Base-by-base conservation (phyloP, 805 yeast species). In the Kodamaea nitidulidarum region DNA sequence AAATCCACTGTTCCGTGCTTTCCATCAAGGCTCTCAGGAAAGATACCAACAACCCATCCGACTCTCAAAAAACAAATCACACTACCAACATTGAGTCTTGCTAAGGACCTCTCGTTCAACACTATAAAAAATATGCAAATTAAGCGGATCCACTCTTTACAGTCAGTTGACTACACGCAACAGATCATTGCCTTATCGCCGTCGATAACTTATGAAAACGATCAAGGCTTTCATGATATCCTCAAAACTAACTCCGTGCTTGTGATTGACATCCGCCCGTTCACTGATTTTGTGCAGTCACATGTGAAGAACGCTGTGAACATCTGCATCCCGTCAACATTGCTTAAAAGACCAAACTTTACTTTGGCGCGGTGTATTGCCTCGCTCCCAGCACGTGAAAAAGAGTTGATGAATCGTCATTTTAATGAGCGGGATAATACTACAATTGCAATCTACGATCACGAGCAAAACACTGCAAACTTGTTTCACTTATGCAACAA, bases 251-350 rank as follows among this genome's bases (percentile, higher is more conserved):
- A 33, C 26, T 45, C 39, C 7, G 36, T 31, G 17, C 48, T 86
- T n/a, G 51, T 84, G 2, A 64, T 88, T 11, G 98, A 90, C 56
- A 81, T 84, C 8, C 67, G 98, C 40, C 86, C 96, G 0, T 87
- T 80, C 54, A 80, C 84, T 16, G 91, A 85, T 41, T 87, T 67
- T 55, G 71, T 80, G 31, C 73, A 69, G 43, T 54, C 70, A 2
- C 88, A 81, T 45, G 59, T 91, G 9, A 52, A 50, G 3, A 67
- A 73, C 30, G 75, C 97, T 1, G 66, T 86, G 32, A 87, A 87
- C 55, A 73, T 91, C 26, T 86, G 95, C 58, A 63, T 90, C 10
- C 97, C 98, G 2, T 83, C 95, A n/a, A 90, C 97, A 0, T 67
- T 90, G 30, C 64, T 90, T 46, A 84, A 81, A 55, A 73, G 98